phyloP scores from a whole-genome alignment of 2,329 filamentous ascomycete genomes.

The Lasiodiplodia citricola region DNA sequence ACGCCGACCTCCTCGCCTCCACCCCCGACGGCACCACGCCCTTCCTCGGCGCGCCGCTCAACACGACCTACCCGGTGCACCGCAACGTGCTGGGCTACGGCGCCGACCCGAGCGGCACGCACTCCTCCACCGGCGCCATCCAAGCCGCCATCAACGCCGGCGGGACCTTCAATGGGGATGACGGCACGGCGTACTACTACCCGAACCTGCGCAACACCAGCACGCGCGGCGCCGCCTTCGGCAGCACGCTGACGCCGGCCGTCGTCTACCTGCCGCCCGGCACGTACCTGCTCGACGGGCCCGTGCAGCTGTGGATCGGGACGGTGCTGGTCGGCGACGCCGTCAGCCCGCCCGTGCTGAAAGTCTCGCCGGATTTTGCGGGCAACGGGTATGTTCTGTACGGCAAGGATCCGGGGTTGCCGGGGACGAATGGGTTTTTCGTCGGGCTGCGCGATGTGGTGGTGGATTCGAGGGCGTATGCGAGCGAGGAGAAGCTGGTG shows the following conservation, averaged over 20 bases:
- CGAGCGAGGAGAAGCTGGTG: conserved; percentile 29
- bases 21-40: conserved; percentile 5
- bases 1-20: background rate
- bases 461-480: conserved; percentile 33
- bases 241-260: conserved; percentile 33
- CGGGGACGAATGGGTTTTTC: conserved; percentile 35
- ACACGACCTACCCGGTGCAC: conserved; percentile 37
- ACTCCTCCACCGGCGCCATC: conserved; percentile 34
- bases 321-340: conserved; percentile 19
- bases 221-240: background rate
- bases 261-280: conserved; percentile 36
- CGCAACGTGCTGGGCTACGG: conserved; percentile 41
- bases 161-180: background rate
- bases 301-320: conserved; percentile 31
- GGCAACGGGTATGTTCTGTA: conserved; percentile 25
- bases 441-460: conserved; percentile 36
- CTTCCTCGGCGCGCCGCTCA: conserved; percentile 4
- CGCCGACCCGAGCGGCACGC: conserved; percentile 41
- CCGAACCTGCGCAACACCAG: background rate
- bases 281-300: conserved; percentile 32
- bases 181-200: background rate
- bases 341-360: background rate
- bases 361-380: background rate
- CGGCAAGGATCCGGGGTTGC: conserved; percentile 30
- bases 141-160: conserved; percentile 16